These are phyloP conservation scores for Solanum sejunctum DNA, from an alignment of 257 asterid species.

Conservation along the genomic window DNA sequence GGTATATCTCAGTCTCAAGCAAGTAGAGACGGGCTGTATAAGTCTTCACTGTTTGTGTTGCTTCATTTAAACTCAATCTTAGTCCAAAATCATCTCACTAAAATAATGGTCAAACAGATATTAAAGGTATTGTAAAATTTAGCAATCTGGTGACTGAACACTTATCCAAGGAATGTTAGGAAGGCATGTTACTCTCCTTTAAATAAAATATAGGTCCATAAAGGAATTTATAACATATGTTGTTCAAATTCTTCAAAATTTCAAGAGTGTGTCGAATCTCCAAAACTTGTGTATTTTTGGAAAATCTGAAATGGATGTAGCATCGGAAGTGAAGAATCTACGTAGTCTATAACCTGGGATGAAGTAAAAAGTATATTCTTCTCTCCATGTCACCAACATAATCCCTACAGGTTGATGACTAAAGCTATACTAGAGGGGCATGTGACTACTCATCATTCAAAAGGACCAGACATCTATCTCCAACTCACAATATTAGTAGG, in stretches of 20 bases:
- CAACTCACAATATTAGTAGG: not conserved
- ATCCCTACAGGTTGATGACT: not conserved
- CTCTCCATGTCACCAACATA: not conserved
- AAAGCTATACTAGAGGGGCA: not conserved
- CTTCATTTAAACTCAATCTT: not conserved
- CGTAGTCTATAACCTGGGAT: not conserved
- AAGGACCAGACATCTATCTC: not conserved
- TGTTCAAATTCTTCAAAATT: not conserved
- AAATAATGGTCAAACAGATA: not conserved
- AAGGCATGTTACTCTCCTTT: not conserved
- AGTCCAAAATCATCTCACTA: not conserved
- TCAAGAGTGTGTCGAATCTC: not conserved
- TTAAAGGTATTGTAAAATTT: not conserved
- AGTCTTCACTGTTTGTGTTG: not conserved
- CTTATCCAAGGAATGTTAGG: not conserved
- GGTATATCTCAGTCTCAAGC: not conserved
- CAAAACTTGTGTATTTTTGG: not conserved
- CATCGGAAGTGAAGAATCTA: not conserved
- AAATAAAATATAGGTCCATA: not conserved
- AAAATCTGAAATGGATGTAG: not conserved
- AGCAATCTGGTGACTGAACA: not conserved
- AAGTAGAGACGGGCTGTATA: not conserved
- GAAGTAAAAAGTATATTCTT: not conserved
- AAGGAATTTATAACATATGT: not conserved
- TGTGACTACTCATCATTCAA: not conserved